These are phyloP conservation scores for Neonothopanus nambi DNA, from an alignment of 1,284 basidiomycete genomes.

Conservation along the genomic window DNA sequence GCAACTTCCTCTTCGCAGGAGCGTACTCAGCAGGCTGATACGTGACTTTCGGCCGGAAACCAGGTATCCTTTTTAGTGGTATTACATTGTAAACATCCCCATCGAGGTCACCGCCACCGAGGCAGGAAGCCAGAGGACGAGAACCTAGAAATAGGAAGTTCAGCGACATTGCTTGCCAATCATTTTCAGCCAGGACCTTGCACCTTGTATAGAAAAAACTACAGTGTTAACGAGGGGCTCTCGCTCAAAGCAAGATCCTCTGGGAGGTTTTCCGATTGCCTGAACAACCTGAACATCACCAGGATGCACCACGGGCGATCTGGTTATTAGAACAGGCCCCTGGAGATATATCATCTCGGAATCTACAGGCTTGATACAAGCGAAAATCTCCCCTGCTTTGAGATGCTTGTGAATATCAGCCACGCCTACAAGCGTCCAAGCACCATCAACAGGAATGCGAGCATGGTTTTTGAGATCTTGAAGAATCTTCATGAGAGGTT, in stretches of 20 bases:
- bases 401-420: constrained; percentile 60
- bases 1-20: constrained; percentile 44
- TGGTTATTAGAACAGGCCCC: constrained; percentile 57
- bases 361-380: constrained; percentile 46
- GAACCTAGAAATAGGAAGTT: constrained; percentile 37
- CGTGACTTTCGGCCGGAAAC: constrained; percentile 33
- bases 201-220: constrained; percentile 59
- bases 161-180: too few species aligned
- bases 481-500: constrained; percentile 28
- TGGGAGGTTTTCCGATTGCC: constrained; percentile 60
- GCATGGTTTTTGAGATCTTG: constrained; percentile 67
- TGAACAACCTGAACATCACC: constrained; percentile 63
- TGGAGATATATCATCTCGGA: constrained; percentile 46
- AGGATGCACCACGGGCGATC: constrained; percentile 67
- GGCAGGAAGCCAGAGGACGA: constrained; percentile 57
- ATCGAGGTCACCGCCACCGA: constrained; percentile 57
- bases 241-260: constrained; percentile 48
- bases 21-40: constrained; percentile 52
- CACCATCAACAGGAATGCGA: constrained; percentile 61
- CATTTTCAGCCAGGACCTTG: constrained; percentile 3
- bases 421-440: constrained; percentile 68
- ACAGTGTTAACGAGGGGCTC: constrained; percentile 57
- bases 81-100: constrained; percentile 62
- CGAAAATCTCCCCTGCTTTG: constrained; percentile 55
- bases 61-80: constrained; percentile 37